A percentile compares a stretch with the other conserved stretches of the same genome.
Conservation (phyloP, 192 early-diverging fungal genomes). For the Backusella tuberculispora region DNA sequence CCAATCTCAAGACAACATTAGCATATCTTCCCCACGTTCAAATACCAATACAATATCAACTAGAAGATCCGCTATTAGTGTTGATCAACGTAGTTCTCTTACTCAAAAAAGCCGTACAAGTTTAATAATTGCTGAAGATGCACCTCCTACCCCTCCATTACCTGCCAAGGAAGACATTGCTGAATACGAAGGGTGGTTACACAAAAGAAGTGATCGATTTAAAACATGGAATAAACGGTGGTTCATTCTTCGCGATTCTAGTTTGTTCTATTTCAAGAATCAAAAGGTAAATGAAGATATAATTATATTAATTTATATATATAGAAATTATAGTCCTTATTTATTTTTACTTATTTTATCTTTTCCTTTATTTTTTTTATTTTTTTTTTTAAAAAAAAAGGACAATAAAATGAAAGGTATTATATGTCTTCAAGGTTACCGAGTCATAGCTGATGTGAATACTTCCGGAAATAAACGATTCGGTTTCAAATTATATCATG, state of each 20-base stretch:
- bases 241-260: constrained; percentile 58
- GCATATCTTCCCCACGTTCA: not conserved
- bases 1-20: not conserved
- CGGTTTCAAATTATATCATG: constrained; percentile 60
- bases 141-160: not conserved
- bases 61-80: not conserved
- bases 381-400: not conserved
- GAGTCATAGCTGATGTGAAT: constrained; percentile 56
- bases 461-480: constrained; percentile 55
- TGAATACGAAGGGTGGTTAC: constrained; percentile 58
- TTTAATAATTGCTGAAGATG: not conserved
- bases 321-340: too few species aligned
- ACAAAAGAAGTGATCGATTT: constrained; percentile 59
- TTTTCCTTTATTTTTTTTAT: not conserved
- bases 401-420: constrained; percentile 52
- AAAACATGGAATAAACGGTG: constrained; percentile 60
- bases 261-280: constrained; percentile 58
- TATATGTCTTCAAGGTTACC: constrained; percentile 59
- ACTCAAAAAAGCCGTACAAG: not conserved
- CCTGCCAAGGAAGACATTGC: constrained; percentile 13
- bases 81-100: not conserved
- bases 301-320: not conserved
- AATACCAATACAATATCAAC: not conserved
- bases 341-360: not conserved
- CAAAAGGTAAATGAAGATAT: constrained; percentile 20